Percentiles rank a stretch among this genome's conserved stretches.
phyloP scores from a whole-genome alignment of 2,329 filamentous ascomycete genomes.

The Paramyrothecium sp. region DNA sequence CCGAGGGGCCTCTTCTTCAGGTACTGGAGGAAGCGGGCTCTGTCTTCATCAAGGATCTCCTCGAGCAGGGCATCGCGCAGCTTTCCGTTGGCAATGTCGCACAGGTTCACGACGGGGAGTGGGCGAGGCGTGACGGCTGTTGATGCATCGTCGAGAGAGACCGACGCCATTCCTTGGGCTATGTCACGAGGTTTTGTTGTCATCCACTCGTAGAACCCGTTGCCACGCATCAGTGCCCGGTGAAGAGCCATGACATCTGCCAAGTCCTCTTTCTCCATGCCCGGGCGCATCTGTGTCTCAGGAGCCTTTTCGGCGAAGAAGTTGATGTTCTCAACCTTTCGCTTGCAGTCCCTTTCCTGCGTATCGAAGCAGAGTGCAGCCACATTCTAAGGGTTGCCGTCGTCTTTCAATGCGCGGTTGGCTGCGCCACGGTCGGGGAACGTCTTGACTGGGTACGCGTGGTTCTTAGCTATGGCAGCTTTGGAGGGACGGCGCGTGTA shows the following conservation, averaged over 20 bases:
- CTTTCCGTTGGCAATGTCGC: background rate
- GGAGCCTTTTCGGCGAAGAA: conserved; percentile 1
- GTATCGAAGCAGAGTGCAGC: background rate
- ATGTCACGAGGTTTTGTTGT: background rate
- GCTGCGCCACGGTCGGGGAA: conserved; percentile 1
- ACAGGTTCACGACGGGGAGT: conserved; percentile 6
- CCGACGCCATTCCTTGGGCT: background rate
- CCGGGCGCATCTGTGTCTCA: background rate
- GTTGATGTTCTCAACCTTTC: background rate
- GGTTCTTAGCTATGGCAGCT: background rate
- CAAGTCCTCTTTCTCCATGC: background rate
- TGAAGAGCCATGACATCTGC: conserved; percentile 7
- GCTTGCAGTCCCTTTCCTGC: background rate
- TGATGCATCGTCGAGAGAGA: background rate
- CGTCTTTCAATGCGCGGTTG: background rate
- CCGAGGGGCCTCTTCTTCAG: conserved; percentile 7
- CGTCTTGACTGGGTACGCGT: background rate
- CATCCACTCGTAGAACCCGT: conserved; percentile 6
- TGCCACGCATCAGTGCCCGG: conserved; percentile 10
- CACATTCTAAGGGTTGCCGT: conserved; percentile 2
- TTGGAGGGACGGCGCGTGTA: background rate
- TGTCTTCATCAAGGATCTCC: conserved; percentile 2
- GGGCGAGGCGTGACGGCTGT: background rate
- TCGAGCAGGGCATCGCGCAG: conserved; percentile 4
- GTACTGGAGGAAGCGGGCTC: conserved; percentile 9